These are phyloP conservation scores for Curvularia sp. DNA, from an alignment of 2,329 filamentous ascomycete species.

Conservation along the genomic window DNA sequence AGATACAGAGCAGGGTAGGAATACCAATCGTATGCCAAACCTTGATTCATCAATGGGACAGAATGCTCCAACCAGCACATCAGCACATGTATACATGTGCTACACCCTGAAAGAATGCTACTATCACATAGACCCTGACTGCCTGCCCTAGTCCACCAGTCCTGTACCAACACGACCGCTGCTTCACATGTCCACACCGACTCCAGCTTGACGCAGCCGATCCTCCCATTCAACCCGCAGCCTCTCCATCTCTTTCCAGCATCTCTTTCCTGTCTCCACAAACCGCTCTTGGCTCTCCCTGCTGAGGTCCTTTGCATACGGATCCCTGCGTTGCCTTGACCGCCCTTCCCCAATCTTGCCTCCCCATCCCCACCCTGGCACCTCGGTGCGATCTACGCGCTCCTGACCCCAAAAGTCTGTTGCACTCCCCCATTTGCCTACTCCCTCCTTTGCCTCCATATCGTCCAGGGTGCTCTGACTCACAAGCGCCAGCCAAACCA, in stretches of 20 bases:
- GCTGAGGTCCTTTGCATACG: slow-evolving; percentile 65
- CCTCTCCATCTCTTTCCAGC: slow-evolving; percentile 76
- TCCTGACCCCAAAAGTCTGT: slow-evolving; percentile 65
- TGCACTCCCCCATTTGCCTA: slow-evolving; percentile 85
- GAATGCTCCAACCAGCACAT: neutral
- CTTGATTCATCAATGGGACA: neutral
- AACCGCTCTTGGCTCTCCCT: slow-evolving; percentile 68
- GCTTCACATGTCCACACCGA: slow-evolving; percentile 46
- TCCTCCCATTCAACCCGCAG: slow-evolving; percentile 70
- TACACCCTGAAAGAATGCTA: neutral
- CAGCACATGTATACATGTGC: neutral
- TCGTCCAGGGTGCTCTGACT: slow-evolving; percentile 68
- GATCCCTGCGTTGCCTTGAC: slow-evolving; percentile 63
- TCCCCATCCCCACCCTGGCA: slow-evolving; percentile 81
- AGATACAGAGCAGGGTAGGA: neutral
- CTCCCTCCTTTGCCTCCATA: slow-evolving; percentile 59
- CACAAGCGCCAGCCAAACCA: slow-evolving; percentile 79
- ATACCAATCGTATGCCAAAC: neutral
- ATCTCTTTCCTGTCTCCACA: slow-evolving; percentile 65
- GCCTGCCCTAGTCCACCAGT: neutral
- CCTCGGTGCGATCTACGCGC: slow-evolving; percentile 77
- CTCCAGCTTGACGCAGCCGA: slow-evolving; percentile 48
- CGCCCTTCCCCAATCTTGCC: slow-evolving; percentile 65
- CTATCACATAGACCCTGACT: neutral
- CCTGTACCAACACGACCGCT: neutral